phyloP scores from a whole-genome alignment of 441 rosid genomes.

The Gossypium trilobum region DNA sequence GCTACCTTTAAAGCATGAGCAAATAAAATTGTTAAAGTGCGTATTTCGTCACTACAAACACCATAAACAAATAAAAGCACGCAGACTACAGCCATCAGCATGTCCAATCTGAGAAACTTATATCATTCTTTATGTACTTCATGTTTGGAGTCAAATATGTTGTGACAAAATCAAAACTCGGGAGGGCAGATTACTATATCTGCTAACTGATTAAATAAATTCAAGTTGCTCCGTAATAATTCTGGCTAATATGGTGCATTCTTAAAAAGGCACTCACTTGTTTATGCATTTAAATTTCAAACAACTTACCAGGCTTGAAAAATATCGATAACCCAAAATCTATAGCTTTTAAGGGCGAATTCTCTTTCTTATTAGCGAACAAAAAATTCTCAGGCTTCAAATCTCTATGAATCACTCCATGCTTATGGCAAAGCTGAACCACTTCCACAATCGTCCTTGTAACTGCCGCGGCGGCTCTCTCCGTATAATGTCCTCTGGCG shows the following conservation, averaged over 20 bases:
- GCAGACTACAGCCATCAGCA: neutral
- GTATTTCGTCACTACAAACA: neutral
- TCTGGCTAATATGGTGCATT: neutral
- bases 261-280: neutral
- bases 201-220: neutral
- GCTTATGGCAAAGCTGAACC: constrained; percentile 88
- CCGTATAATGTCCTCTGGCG: constrained; percentile 93
- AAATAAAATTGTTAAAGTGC: constrained; percentile 7
- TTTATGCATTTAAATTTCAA: neutral
- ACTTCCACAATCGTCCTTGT: constrained; percentile 87
- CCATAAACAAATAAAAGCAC: neutral
- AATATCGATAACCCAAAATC: constrained; percentile 96
- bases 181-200: neutral
- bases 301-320: constrained; percentile 79
- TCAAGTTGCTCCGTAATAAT: neutral
- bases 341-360: constrained; percentile 91
- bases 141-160: neutral
- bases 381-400: constrained; percentile 96
- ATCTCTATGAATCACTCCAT: constrained; percentile 93
- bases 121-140: neutral
- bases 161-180: neutral
- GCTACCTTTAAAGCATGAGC: neutral
- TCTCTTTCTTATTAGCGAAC: constrained; percentile 94
- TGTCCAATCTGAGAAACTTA: neutral
- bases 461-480: constrained; percentile 93